Conservation (phyloP, 768 basidiomycete species). For the Multifurca ochricompacta region DNA sequence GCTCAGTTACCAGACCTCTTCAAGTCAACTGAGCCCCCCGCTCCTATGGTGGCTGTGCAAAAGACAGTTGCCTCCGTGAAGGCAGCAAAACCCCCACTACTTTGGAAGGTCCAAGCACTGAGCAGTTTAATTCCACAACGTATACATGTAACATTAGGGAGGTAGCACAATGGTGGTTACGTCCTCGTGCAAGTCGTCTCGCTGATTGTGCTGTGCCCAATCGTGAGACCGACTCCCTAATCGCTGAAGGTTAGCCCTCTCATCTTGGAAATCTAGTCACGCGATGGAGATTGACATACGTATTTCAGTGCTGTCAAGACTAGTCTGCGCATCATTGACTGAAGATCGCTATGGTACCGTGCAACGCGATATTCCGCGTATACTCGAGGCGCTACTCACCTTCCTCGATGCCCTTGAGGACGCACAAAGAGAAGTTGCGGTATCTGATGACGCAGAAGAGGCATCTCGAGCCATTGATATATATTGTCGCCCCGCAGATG, state of each 20-base stretch:
- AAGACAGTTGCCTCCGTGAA: constrained; percentile 24
- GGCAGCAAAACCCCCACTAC: constrained; percentile 4
- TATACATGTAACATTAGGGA: constrained; percentile 26
- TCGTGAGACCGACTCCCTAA: constrained; percentile 52
- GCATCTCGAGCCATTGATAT: constrained; percentile 47
- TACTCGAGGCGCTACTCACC: constrained; percentile 66
- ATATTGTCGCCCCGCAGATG: constrained; percentile 46
- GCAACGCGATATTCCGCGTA: constrained; percentile 76
- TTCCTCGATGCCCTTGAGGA: constrained; percentile 62
- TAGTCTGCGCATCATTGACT: constrained; percentile 62
- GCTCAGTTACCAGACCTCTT: constrained; percentile 46
- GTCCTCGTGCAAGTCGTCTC: constrained; percentile 43
- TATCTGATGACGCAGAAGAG: constrained; percentile 39
- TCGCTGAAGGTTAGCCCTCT: constrained; percentile 45
- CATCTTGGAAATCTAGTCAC: not conserved
- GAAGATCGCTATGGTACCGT: constrained; percentile 82
- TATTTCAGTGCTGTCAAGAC: constrained; percentile 51
- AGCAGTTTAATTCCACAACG: constrained; percentile 26
- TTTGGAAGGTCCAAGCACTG: not conserved
- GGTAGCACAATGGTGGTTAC: constrained; percentile 46
- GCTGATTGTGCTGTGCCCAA: constrained; percentile 53
- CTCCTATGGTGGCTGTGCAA: constrained; percentile 21
- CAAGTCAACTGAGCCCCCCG: constrained; percentile 18
- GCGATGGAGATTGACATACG: not conserved
- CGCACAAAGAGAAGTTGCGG: constrained; percentile 47